Base-by-base conservation (phyloP, 1,284 basidiomycete genomes). In the Austropuccinia psidii region DNA sequence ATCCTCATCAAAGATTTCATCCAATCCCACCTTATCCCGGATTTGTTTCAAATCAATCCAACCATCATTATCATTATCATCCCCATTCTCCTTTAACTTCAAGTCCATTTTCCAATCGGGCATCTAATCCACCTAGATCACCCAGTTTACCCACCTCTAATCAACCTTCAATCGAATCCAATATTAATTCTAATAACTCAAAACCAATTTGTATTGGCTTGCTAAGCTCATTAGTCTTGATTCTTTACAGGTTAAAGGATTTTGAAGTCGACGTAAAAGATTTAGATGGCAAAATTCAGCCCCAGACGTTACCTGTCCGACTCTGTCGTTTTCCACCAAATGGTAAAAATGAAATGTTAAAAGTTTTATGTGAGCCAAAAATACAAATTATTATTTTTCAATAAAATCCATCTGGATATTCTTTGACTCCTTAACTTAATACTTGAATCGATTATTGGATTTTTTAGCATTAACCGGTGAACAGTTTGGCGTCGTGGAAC, bases 401-500 rank as follows among this genome's bases (percentile, higher is more conserved):
- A 7, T n/a, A 19, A 19, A 15, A 7, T 24, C 41, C 41, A n/a
- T 45, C 41, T 11, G n/a, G 41, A n/a, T 11, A 45, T 45, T 11
- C 11, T 45, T 45, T 45, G n/a, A n/a, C n/a, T n/a, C n/a, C 41
- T 45, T 45, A 45, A 11, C 41, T 45, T 45, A 11, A 9, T 11
- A 11, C 41, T 45, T 19, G 11, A 11, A 45, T 11, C n/a, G n/a
- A n/a, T n/a, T n/a, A n/a, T n/a, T n/a, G n/a, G n/a, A n/a, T n/a
- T n/a, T n/a, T n/a, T 19, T 61, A 69, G 68, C 57, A 15, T 47
- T 47, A 7, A 47, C 55, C 21, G 86, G 85, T 6, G 88, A 90
- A 67, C 85, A 84, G 19, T 93, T 96, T 78, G 93, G 87, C 9
- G 89, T 95, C 33, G 87, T 95, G 17, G 92, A 95, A 78, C 88